phyloP scores from a whole-genome alignment of 495 filamentous ascomycete species.

The Stereocaulon alpinum region DNA sequence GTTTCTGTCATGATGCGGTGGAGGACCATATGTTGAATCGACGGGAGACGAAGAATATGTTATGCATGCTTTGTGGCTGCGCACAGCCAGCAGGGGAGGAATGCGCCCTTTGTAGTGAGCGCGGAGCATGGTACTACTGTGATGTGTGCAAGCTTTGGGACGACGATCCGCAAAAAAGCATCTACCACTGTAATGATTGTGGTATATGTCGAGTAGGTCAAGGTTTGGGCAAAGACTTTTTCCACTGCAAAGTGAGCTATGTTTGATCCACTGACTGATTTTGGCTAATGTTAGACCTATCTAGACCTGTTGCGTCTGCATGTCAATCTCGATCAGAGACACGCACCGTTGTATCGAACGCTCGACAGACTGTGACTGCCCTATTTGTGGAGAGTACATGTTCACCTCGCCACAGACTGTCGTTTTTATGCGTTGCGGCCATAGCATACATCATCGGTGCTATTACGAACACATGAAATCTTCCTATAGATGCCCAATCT shows the following conservation, averaged over 20 bases:
- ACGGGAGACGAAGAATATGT: slow-evolving; percentile 82
- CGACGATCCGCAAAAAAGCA: slow-evolving; percentile 78
- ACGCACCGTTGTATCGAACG: slow-evolving; percentile 93
- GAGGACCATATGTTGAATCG: slow-evolving; percentile 78
- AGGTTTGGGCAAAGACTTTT: slow-evolving; percentile 90
- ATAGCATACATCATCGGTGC: slow-evolving; percentile 86
- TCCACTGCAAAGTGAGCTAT: slow-evolving; percentile 80
- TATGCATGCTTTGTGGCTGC: slow-evolving; percentile 91
- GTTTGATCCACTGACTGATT: slow-evolving; percentile 8
- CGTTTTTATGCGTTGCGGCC: slow-evolving; percentile 91
- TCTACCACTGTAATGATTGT: slow-evolving; percentile 95
- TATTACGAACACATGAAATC: slow-evolving; percentile 72
- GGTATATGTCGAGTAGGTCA: slow-evolving; percentile 88
- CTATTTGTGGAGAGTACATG: slow-evolving; percentile 97
- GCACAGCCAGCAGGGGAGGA: slow-evolving; percentile 72
- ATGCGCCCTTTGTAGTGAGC: slow-evolving; percentile 65
- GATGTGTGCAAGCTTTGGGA: slow-evolving; percentile 95
- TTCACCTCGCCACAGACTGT: slow-evolving; percentile 85
- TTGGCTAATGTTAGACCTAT: slow-evolving; percentile 18
- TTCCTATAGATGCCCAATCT: slow-evolving; percentile 91
- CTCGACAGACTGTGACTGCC: slow-evolving; percentile 90
- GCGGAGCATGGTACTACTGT: slow-evolving; percentile 88
- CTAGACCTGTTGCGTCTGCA: slow-evolving; percentile 82
- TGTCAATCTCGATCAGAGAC: slow-evolving; percentile 66
- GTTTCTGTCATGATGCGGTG: slow-evolving; percentile 83